phyloP scores from a whole-genome alignment of 1,139 yeast species.

The Tardiomyces depauwii region DNA sequence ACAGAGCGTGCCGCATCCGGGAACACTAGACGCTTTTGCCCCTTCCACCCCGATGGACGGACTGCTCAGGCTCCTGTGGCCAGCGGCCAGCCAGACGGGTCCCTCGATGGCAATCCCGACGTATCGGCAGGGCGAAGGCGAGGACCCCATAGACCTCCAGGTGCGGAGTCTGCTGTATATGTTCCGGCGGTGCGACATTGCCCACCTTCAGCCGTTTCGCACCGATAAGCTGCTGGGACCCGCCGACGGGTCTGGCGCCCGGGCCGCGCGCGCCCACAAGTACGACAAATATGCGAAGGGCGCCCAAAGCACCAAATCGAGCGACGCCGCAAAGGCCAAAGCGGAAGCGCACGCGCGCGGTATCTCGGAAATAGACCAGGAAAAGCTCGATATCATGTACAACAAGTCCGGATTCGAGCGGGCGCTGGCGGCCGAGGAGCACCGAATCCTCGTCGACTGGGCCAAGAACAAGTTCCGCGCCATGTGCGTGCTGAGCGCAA shows the following conservation, averaged over 20 bases:
- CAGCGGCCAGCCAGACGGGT: slow-evolving; percentile 7
- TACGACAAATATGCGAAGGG: not conserved
- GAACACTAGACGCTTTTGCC: no score
- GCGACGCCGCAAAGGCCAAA: not conserved
- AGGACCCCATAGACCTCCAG: slow-evolving; percentile 50
- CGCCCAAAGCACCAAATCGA: not conserved
- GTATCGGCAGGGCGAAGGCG: slow-evolving; percentile 35
- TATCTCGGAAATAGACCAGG: slow-evolving; percentile 14
- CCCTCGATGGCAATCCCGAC: slow-evolving; percentile 31
- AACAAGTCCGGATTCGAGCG: slow-evolving; percentile 35
- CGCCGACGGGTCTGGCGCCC: slow-evolving; percentile 15
- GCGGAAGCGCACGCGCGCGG: not conserved
- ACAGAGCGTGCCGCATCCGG: no score
- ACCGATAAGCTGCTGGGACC: slow-evolving; percentile 13
- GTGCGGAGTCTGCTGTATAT: slow-evolving; percentile 45
- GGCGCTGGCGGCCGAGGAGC: slow-evolving; percentile 39
- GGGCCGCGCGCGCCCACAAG: slow-evolving; percentile 1
- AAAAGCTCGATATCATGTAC: slow-evolving; percentile 43
- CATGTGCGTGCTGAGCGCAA: slow-evolving; percentile 39
- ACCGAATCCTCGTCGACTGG: slow-evolving; percentile 54
- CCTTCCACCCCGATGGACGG: slow-evolving; percentile 10
- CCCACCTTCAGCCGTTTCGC: slow-evolving; percentile 23
- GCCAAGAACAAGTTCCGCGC: slow-evolving; percentile 54
- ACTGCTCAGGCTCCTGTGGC: slow-evolving; percentile 15
- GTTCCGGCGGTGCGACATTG: slow-evolving; percentile 42